Conservation (phyloP, 495 filamentous ascomycete genomes). For the Penicillium crystallinum region DNA sequence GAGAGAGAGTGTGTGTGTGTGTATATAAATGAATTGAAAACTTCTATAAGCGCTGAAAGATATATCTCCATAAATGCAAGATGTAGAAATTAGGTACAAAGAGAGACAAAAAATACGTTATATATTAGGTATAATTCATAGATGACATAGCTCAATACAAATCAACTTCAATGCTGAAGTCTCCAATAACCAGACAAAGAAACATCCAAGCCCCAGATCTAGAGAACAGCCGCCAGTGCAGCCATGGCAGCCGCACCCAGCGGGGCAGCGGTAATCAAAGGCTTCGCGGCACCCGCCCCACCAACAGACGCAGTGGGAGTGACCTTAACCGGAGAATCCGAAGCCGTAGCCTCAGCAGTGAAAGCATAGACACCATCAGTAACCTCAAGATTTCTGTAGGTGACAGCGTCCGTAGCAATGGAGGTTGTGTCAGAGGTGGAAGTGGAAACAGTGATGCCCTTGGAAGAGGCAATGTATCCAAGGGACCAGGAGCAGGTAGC, state of each 20-base stretch:
- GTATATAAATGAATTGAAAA: too few species aligned
- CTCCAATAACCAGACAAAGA: background rate
- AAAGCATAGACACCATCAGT: conserved; percentile 10
- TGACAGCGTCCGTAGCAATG: background rate
- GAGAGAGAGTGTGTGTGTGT: too few species aligned
- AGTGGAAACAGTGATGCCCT: conserved; percentile 1
- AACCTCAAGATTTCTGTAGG: conserved; percentile 1
- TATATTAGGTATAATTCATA: background rate
- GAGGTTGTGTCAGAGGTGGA: background rate
- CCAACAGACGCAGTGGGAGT: conserved; percentile 3
- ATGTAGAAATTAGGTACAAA: background rate
- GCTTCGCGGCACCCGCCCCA: conserved; percentile 4
- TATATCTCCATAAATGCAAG: too few species aligned
- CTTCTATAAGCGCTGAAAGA: too few species aligned
- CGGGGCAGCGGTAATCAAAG: conserved; percentile 16
- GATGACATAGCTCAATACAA: background rate
- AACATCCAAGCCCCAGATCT: background rate
- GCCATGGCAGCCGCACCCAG: conserved; percentile 9
- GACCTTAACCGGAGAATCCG: conserved; percentile 1
- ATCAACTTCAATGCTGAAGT: background rate
- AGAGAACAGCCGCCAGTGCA: conserved; percentile 3
- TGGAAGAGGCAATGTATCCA: background rate
- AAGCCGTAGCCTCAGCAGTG: background rate
- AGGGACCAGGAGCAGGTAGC: conserved; percentile 3
- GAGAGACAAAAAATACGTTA: conserved; percentile 7